These are phyloP conservation scores for Chaetomium olivaceum DNA, from an alignment of 2,329 filamentous ascomycete species.

Conservation along the genomic window DNA sequence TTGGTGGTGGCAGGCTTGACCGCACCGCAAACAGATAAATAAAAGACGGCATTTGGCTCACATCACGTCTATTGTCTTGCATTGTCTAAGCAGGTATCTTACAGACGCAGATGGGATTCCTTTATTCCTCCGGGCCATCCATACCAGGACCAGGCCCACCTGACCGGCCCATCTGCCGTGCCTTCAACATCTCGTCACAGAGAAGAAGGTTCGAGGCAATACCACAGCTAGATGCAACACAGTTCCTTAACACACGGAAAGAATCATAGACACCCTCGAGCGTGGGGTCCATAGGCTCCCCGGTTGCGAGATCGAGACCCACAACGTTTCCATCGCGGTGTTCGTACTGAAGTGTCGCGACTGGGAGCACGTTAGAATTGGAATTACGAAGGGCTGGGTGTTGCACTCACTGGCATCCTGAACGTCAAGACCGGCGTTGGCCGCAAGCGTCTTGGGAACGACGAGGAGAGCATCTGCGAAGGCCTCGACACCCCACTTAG, in stretches of 20 bases:
- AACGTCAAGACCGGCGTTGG: slow-evolving; percentile 94
- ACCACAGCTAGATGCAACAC: slow-evolving; percentile 87
- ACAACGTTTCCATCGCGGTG: slow-evolving; percentile 79
- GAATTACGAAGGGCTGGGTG: not conserved
- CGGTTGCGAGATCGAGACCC: slow-evolving; percentile 81
- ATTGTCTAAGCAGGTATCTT: slow-evolving; percentile 36
- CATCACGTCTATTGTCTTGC: slow-evolving; percentile 24
- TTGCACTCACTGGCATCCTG: slow-evolving; percentile 80
- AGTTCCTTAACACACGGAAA: slow-evolving; percentile 91
- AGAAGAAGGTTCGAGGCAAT: slow-evolving; percentile 94
- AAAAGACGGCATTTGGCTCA: not conserved
- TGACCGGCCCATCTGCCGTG: slow-evolving; percentile 83
- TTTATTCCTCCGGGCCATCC: slow-evolving; percentile 59
- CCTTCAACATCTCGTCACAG: slow-evolving; percentile 97
- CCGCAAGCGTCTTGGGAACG: slow-evolving; percentile 95
- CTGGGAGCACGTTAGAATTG: slow-evolving; percentile 45
- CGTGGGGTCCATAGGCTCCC: slow-evolving; percentile 92
- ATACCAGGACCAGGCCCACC: slow-evolving; percentile 64
- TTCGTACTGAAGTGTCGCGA: slow-evolving; percentile 86
- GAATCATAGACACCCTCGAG: slow-evolving; percentile 94
- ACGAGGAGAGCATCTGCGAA: slow-evolving; percentile 93
- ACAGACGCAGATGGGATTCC: slow-evolving; percentile 39
- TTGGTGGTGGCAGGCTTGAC: not conserved
- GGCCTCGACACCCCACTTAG: slow-evolving; percentile 90
- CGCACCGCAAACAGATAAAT: not conserved